A percentile compares a stretch with the other conserved stretches of the same genome.
These are phyloP conservation scores for Phanerochaete sordida DNA, from an alignment of 768 basidiomycete species.

Conservation along the genomic window DNA sequence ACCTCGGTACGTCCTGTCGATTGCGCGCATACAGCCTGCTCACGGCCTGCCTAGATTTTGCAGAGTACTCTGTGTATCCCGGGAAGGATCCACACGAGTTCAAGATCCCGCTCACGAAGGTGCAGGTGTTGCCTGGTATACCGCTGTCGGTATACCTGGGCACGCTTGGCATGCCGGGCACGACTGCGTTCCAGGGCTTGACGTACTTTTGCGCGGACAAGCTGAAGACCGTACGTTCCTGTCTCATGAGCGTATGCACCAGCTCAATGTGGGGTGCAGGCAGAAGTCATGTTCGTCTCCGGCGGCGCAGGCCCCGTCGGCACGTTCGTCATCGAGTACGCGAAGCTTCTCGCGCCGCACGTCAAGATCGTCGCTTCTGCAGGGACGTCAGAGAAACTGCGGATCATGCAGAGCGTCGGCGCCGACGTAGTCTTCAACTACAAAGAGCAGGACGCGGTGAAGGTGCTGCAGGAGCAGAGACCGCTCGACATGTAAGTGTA, in stretches of 20 bases:
- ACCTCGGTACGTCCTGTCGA: background rate
- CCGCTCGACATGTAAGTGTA: constrained; percentile 42
- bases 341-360: constrained; percentile 29
- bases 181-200: constrained; percentile 31
- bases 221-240: constrained; percentile 32
- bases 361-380: constrained; percentile 63
- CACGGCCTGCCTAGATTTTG: background rate
- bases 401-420: constrained; percentile 50
- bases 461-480: constrained; percentile 50
- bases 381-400: constrained; percentile 64
- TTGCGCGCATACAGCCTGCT: background rate
- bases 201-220: constrained; percentile 29
- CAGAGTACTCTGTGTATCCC: constrained; percentile 10
- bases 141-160: constrained; percentile 1
- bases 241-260: background rate
- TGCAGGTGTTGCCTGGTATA: background rate
- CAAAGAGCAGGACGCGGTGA: constrained; percentile 48
- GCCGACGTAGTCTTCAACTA: constrained; percentile 68
- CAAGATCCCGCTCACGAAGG: constrained; percentile 1
- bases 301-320: constrained; percentile 50
- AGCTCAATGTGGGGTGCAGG: constrained; percentile 22
- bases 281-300: constrained; percentile 45
- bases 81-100: background rate
- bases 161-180: constrained; percentile 11
- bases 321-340: constrained; percentile 41